phyloP scores from a whole-genome alignment of 202 grass and related monocot genomes.

The Carex sylvatica region DNA sequence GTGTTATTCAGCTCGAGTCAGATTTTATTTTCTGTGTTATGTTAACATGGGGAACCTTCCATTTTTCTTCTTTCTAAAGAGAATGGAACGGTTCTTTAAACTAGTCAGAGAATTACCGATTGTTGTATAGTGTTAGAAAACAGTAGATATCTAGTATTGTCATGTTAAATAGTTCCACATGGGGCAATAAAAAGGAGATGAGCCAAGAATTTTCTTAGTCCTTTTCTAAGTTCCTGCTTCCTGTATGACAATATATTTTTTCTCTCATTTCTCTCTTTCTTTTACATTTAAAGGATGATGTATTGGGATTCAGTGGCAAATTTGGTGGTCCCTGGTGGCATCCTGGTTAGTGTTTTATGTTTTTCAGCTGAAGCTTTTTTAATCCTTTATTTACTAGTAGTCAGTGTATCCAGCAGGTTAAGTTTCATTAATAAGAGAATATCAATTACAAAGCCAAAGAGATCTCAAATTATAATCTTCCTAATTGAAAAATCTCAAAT shows the following conservation, averaged over 20 bases:
- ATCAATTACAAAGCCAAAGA: neutral
- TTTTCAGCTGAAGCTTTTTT: neutral
- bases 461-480: neutral
- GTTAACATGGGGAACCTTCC: neutral
- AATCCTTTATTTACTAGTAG: neutral
- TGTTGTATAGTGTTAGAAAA: neutral
- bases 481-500: neutral
- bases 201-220: neutral
- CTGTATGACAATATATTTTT: neutral
- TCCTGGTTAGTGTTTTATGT: constrained; percentile 60
- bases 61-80: neutral
- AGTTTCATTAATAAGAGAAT: neutral
- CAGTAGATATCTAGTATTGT: neutral
- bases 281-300: constrained; percentile 46
- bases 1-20: too few species aligned
- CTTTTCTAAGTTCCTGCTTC: neutral
- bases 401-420: neutral
- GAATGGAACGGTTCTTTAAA: neutral
- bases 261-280: neutral
- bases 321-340: constrained; percentile 72
- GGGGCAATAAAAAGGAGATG: neutral
- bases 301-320: constrained; percentile 89
- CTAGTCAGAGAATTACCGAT: neutral
- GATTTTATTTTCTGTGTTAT: too few species aligned
- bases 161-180: neutral